Evolutionary conservation across 768 basidiomycete species (phyloP).

Genomic region (Mycena venus): DNA sequence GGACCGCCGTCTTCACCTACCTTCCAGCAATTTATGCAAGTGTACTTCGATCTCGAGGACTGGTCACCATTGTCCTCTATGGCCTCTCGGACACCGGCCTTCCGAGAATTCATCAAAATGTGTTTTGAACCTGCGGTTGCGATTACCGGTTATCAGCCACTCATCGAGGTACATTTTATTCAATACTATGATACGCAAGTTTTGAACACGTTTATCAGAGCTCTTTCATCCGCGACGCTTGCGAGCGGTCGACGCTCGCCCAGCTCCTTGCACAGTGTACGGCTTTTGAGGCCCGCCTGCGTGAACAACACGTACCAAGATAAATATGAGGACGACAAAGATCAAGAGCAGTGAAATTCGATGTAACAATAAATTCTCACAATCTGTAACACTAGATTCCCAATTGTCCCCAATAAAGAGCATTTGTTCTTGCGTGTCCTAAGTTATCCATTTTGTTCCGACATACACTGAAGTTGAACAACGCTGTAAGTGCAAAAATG

Average conservation of each 20-base stretch:
- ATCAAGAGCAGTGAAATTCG: not conserved
- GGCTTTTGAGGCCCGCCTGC: not conserved
- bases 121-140: slow-evolving; percentile 54
- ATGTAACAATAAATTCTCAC: too few relatives aligned
- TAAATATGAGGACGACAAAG: not conserved
- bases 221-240: slow-evolving; percentile 58
- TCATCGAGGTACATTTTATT: slow-evolving; percentile 12
- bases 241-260: slow-evolving; percentile 53
- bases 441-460: too few relatives aligned
- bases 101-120: slow-evolving; percentile 57
- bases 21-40: slow-evolving; percentile 34
- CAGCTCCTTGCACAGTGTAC: slow-evolving; percentile 59
- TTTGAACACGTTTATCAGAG: slow-evolving; percentile 42
- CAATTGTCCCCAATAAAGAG: too few relatives aligned
- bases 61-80: slow-evolving; percentile 49
- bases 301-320: not conserved
- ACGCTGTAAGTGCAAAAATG: too few relatives aligned
- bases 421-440: too few relatives aligned
- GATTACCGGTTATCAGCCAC: slow-evolving; percentile 50
- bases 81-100: slow-evolving; percentile 57
- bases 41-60: slow-evolving; percentile 40
- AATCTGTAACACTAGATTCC: too few relatives aligned
- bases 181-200: not conserved
- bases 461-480: too few relatives aligned
- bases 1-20: not conserved